Conservation (phyloP, 129 eudicot species). For the Arctium minus region DNA sequence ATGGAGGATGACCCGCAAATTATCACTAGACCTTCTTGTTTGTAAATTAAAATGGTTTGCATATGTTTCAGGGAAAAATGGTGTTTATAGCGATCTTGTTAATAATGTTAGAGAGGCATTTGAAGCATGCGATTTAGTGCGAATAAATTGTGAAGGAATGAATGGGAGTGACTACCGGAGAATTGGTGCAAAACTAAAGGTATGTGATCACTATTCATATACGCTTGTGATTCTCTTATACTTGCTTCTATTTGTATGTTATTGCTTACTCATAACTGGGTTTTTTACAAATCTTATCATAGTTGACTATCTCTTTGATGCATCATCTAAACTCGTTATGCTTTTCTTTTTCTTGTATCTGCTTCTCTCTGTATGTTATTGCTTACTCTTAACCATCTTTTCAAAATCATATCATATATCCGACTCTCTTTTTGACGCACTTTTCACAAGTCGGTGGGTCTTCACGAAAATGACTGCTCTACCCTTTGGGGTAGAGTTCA, state of each 20-base stretch:
- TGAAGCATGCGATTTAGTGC: constrained; percentile 86
- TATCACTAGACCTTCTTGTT: background rate
- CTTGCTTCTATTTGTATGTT: background rate
- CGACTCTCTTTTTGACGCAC: too few species aligned
- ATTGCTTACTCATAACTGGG: background rate
- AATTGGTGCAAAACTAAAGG: constrained; percentile 94
- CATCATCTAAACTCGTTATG: too few species aligned
- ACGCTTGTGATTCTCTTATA: background rate
- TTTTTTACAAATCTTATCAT: too few species aligned
- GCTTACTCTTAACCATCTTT: too few species aligned
- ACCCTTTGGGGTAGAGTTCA: too few species aligned
- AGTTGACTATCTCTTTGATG: too few species aligned
- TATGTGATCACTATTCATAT: constrained; percentile 8
- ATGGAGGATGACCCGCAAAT: background rate
- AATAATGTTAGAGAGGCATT: constrained; percentile 87
- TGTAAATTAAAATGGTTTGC: background rate
- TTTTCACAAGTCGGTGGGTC: too few species aligned
- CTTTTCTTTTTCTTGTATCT: too few species aligned
- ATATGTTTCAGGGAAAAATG: constrained; percentile 67
- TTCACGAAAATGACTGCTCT: too few species aligned
- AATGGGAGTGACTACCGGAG: constrained; percentile 76
- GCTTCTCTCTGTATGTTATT: too few species aligned
- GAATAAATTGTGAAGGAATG: constrained; percentile 83
- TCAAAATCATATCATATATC: too few species aligned
- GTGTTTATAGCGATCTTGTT: constrained; percentile 72